Base-by-base conservation (phyloP, 192 early-diverging fungal genomes). In the Podila clonocystis region DNA sequence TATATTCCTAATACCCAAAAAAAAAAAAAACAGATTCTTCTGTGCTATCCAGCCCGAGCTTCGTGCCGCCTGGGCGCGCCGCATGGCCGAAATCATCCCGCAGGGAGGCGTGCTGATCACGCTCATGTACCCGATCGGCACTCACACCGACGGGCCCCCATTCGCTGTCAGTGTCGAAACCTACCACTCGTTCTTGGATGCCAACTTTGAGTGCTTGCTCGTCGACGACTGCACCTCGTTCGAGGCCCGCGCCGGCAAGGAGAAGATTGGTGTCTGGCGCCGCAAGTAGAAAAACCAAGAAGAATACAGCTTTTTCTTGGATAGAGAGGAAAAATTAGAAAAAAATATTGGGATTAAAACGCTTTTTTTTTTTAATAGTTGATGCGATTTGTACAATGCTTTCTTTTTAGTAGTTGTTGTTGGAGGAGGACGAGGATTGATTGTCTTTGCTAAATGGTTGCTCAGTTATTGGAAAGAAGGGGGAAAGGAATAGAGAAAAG, bases 121-220 rank as follows among this genome's bases (percentile, higher is more conserved):
- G 22, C 85, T 94, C 59, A 95, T 96, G 91, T 96, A 77, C 70
- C 95, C 95, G 9, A 57, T 97, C 24, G 82, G 75, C n/a, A 84
- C 76, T 20, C 86, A 89, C 62, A 85, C 89, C 48, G 87, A 85
- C 57, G 91, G 94, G 0, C 95, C 95, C 24, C 95, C 95, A 13
- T 96, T 89, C 68, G 67, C 91, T 8, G 84, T 95, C 12, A 85
- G 74, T 63, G 82, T 84, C 55, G 89, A 91, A 20, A 78, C 88
- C 64, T 96, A 95, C 84, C 86, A 85, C 67, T 45, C 52, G 50
- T 63, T 86, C 8, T 69, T 93, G 34, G 84, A 84, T 29, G 68
- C 78, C 9, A 82, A 85, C 74, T 93, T 93, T 86, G 90, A 91
- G 41, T 83, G 88, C 33, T 72, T 93, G n/a, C 82, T 90, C 63